Base-by-base conservation (phyloP, 1,139 yeast genomes). In the Suhomyces panamericanus region DNA sequence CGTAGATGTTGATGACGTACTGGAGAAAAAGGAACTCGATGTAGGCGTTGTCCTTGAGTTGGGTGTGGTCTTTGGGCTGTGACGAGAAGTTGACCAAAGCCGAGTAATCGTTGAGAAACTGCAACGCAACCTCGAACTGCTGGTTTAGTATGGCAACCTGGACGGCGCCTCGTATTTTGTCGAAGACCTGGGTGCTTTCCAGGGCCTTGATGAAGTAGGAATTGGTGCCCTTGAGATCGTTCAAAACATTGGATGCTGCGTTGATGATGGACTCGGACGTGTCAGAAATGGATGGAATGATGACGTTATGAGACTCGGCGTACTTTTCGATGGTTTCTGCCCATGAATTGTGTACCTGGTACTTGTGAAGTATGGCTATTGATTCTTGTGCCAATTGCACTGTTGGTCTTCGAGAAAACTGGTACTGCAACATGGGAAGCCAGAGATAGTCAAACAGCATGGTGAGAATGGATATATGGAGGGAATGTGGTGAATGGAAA, bases 21-120 rank as follows among this genome's bases (percentile, higher is more conserved):
- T 60, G 67, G 45, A 59, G 58, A 35, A 63, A 60, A 26, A 59
- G 54, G 44, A 55, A 64, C 51, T 67, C 69, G 29, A 66, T 50
- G 51, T 57, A 63, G 29, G 56, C 44, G 48, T 65, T 65, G 4
- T 49, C 46, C 10, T 41, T 49, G 43, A 66, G 55, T 32, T 55
- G 57, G 15, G 49, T 48, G 15, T 49, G 51, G 38, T 56, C 57
- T 27, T 53, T 49, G 4, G 67, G 64, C 34, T 63, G 68, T 4
- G 59, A 57, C 20, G 56, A 43, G 45, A 67, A 63, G 38, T 55
- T 63, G 13, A 57, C 61, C 17, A 56, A 44, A 11, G 60, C 47
- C 11, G 56, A 44, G 39, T 54, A 57, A 30, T 55, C 54, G 39
- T 54, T 57, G 17, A 66, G 44, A 27, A 53, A 49, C 22, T 50